Percentiles rank a stretch among this genome's conserved stretches.
Evolutionary conservation across 495 filamentous ascomycete genomes (phyloP).

Genomic region (Xylaria bambusicola): DNA sequence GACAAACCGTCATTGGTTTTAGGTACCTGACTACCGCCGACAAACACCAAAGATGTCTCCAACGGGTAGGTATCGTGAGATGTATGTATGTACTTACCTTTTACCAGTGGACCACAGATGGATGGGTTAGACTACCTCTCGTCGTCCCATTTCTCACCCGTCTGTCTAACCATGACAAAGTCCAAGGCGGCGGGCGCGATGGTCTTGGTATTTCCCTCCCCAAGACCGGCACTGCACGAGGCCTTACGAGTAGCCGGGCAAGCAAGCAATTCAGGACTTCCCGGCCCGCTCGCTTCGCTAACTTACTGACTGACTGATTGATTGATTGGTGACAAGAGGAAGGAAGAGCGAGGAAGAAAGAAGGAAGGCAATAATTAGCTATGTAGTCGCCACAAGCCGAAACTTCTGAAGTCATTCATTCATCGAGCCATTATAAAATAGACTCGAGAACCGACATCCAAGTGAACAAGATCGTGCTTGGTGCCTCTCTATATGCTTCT

Average conservation of each 20-base stretch:
- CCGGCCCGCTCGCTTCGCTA: not conserved
- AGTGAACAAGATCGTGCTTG: too few relatives aligned
- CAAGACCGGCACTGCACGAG: not conserved
- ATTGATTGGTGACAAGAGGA: not conserved
- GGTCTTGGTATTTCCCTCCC: not conserved
- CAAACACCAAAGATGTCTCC: not conserved
- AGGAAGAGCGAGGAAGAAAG: not conserved
- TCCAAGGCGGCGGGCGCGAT: not conserved
- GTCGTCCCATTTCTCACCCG: not conserved
- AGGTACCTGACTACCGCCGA: not conserved
- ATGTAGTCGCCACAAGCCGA: too few relatives aligned
- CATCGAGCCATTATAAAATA: too few relatives aligned
- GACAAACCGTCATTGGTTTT: not conserved
- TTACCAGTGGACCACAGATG: too few relatives aligned
- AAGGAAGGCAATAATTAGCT: not conserved
- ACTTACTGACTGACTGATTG: not conserved
- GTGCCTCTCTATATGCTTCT: too few relatives aligned
- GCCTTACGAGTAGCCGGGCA: not conserved
- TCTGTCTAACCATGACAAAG: not conserved
- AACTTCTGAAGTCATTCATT: too few relatives aligned
- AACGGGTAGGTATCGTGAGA: not conserved
- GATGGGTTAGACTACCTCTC: not conserved
- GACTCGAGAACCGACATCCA: too few relatives aligned
- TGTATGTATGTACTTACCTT: too few relatives aligned
- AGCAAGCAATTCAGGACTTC: not conserved